These are phyloP conservation scores for Emericellopsis cladophorae DNA, from an alignment of 2,329 filamentous ascomycete genomes.

Conservation along the genomic window DNA sequence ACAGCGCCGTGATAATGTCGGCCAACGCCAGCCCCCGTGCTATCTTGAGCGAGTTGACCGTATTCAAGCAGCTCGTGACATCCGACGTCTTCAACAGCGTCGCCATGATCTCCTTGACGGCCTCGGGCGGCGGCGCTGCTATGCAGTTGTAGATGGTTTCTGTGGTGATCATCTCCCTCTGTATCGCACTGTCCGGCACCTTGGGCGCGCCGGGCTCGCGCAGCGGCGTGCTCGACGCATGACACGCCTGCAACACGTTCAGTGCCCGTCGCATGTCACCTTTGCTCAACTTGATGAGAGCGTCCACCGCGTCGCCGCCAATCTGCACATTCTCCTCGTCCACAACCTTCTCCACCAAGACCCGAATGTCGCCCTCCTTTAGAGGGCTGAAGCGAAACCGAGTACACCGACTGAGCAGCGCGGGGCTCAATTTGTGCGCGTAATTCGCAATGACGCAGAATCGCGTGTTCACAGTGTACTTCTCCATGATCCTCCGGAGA, in stretches of 20 bases:
- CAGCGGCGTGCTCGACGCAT: slow-evolving; percentile 74
- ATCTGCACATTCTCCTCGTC: slow-evolving; percentile 80
- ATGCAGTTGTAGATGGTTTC: slow-evolving; percentile 97
- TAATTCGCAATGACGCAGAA: slow-evolving; percentile 99
- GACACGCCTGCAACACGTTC: slow-evolving; percentile 92
- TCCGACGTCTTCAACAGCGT: slow-evolving; percentile 77
- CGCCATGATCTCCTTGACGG: slow-evolving; percentile 72
- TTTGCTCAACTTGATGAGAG: slow-evolving; percentile 76
- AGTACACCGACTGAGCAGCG: slow-evolving; percentile 84
- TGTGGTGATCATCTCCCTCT: slow-evolving; percentile 70
- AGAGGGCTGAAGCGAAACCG: slow-evolving; percentile 90
- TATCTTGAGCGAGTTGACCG: slow-evolving; percentile 77
- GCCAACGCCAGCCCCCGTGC: slow-evolving; percentile 80
- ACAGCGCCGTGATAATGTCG: slow-evolving; percentile 79
- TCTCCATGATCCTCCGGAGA: slow-evolving; percentile 92
- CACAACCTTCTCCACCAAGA: slow-evolving; percentile 80
- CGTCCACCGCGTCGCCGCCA: slow-evolving; percentile 64
- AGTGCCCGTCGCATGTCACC: slow-evolving; percentile 92
- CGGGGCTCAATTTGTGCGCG: slow-evolving; percentile 91
- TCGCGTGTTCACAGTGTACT: slow-evolving; percentile 93
- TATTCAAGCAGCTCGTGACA: slow-evolving; percentile 78
- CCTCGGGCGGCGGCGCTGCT: slow-evolving; percentile 81
- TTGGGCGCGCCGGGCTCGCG: slow-evolving; percentile 46
- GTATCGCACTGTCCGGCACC: slow-evolving; percentile 49
- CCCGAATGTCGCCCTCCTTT: slow-evolving; percentile 75